Evolutionary conservation across 495 filamentous ascomycete species (phyloP), one percentile per base, ranked within the genome.

Genomic region (Evernia prunastri): DNA sequence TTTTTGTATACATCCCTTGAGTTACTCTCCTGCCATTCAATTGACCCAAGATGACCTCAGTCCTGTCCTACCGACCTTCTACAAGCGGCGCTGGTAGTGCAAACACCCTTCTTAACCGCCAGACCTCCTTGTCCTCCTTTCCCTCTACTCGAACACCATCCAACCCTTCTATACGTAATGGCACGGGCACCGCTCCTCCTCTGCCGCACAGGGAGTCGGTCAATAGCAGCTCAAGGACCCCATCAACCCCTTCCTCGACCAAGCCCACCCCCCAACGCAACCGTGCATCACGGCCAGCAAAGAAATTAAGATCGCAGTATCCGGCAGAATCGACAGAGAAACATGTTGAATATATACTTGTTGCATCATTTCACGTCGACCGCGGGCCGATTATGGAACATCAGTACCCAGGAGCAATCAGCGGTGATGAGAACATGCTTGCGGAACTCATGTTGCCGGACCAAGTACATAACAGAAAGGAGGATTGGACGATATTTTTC

Each of bases 401-500:
- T 72, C 94, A 99, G 70, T 97, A 91, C 69, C 94, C 94, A 0
- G 89, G 87, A 43, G 82, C 92, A 47, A 97, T 99, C 68, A 96
- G 90, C 62, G 92, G 92, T n/a, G 93, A 99, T 66, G 94, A 97
- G 77, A 85, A 87, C 73, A 97, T 97, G 94, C 79, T 99, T 66
- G 94, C 94, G 20, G 94, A 97, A 75, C 85, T 99, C 72, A 99
- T 99, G 94, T 81, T 99, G 67, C 94, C 94, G 2, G 94, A 99
- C 78, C 93, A 97, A 74, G 91, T 92, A 33, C 94, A 99, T 76
- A 87, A 93, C 40, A 83, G 95, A 36, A 93, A 88, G 70, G 92
- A 97, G 74, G 94, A 99, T 74, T 99, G 94, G 94, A 99, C 94
- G 39, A 96, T 97, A 18, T 99, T 99, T 77, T 99, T 99, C 69